Percentiles rank a stretch among this genome's conserved stretches.
phyloP scores from a whole-genome alignment of 2,329 filamentous ascomycete species.

The Trematosphaeria pertusa region DNA sequence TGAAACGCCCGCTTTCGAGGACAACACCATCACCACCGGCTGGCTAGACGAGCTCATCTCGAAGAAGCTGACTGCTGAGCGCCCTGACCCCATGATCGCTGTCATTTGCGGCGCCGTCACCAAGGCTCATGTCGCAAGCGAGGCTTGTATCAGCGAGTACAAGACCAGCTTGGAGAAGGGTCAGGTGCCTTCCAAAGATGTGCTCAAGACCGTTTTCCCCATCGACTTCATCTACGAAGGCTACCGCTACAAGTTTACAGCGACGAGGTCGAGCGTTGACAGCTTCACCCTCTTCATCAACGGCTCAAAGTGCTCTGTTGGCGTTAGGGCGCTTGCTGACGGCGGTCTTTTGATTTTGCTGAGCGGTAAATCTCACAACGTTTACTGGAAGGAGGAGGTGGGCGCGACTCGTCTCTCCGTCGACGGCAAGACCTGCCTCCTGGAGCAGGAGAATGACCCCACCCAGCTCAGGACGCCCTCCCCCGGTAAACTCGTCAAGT shows the following conservation, averaged over 20 bases:
- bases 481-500: slow-evolving; percentile 98
- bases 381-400: slow-evolving; percentile 99
- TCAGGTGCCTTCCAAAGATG: slow-evolving; percentile 94
- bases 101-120: slow-evolving; percentile 94
- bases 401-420: slow-evolving; percentile 94
- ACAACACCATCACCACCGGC: slow-evolving; percentile 98
- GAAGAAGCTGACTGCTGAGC: slow-evolving; percentile 95
- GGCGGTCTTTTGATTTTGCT: slow-evolving; percentile 92
- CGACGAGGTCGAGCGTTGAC: slow-evolving; percentile 87
- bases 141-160: slow-evolving; percentile 87
- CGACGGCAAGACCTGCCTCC: slow-evolving; percentile 95
- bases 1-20: slow-evolving; percentile 97
- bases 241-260: slow-evolving; percentile 95
- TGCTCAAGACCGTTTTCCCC: slow-evolving; percentile 96
- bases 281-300: slow-evolving; percentile 99
- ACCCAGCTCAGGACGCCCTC: slow-evolving; percentile 94
- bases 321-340: slow-evolving; percentile 89
- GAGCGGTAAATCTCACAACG: slow-evolving; percentile 91
- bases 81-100: slow-evolving; percentile 91
- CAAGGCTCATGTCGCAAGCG: slow-evolving; percentile 94
- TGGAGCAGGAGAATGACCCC: slow-evolving; percentile 98
- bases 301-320: slow-evolving; percentile 93
- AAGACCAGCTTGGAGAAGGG: slow-evolving; percentile 90
- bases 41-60: slow-evolving; percentile 99
- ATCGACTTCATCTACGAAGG: slow-evolving; percentile 99